Base-by-base conservation (phyloP, 1,284 basidiomycete genomes). In the Ceratobasidium theobromae region DNA sequence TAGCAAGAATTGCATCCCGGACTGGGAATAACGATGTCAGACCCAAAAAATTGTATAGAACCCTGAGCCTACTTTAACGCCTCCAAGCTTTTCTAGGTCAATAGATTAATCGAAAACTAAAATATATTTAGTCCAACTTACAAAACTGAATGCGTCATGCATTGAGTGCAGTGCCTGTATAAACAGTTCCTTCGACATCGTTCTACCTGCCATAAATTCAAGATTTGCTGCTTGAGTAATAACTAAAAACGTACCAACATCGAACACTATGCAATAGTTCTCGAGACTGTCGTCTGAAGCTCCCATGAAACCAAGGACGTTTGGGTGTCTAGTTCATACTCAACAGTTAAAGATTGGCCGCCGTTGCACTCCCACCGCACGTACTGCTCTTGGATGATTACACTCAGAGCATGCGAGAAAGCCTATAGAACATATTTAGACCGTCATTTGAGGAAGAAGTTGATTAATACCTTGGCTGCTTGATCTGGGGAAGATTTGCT, bases 1-100 rank as follows among this genome's bases (percentile, higher is more conserved):
- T 1, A 62, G 48, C 27, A 62, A 40, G 23, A 46, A 62, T 32
- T 62, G 18, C 58, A 62, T 62, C 58, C 58, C 58, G 14, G 46
- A 35, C 58, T 62, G n/a, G 27, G 16, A 25, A 48, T 6, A 38
- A 38, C 35, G 35, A 16, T 6, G 35, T 38, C 35, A 38, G 35
- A 8, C 35, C 35, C 8, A 6, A 6, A 38, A 38, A 6, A 8
- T 16, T 38, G 35, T 16, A 52, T 2, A 30, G 9, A 32, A 30
- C 28, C 8, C 9, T 5, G 35, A 23, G 38, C 46, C 9, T 41
- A 62, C 58, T 41, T 62, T 62, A 3, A 51, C 48, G 3, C 46
- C 58, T 21, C 8, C 48, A 25, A 62, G 21, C 58, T 62, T 21
- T 9, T 45, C 43, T 6, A 21, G 18, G 9, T 11, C 8, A 35